These are phyloP conservation scores for Gynostemma pentaphyllum DNA, from an alignment of 306 rosid genomes.

Conservation along the genomic window DNA sequence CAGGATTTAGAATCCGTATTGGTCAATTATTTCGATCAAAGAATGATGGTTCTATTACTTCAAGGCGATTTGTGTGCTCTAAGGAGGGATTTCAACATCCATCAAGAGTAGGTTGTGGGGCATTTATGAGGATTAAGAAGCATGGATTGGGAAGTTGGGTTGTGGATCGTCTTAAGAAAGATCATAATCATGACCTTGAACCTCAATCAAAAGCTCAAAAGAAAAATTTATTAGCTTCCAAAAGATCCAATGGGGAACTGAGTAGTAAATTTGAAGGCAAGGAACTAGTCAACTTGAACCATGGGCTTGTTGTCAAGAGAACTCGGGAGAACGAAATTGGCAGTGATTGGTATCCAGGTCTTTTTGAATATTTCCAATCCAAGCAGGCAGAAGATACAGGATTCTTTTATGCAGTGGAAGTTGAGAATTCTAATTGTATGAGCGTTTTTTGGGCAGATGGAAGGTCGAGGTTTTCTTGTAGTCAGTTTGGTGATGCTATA, in stretches of 20 bases:
- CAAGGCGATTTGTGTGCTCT: slow-evolving; percentile 89
- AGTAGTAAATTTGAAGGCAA: slow-evolving; percentile 43
- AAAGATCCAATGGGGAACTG: slow-evolving; percentile 50
- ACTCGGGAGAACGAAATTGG: slow-evolving; percentile 66
- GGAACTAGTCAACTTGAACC: slow-evolving; percentile 46
- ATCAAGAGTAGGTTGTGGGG: slow-evolving; percentile 88
- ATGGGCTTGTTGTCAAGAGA: slow-evolving; percentile 34
- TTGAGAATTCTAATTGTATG: slow-evolving; percentile 67
- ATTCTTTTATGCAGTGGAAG: slow-evolving; percentile 77
- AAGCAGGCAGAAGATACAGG: slow-evolving; percentile 91
- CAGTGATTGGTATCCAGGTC: slow-evolving; percentile 69
- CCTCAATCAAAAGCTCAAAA: slow-evolving; percentile 30
- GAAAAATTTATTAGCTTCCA: slow-evolving; percentile 36
- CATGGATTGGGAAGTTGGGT: slow-evolving; percentile 78
- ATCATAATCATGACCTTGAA: slow-evolving; percentile 72
- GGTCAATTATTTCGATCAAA: slow-evolving; percentile 94
- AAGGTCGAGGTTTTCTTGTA: slow-evolving; percentile 80
- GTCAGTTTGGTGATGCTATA: slow-evolving; percentile 83
- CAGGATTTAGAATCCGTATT: slow-evolving; percentile 72
- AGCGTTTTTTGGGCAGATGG: slow-evolving; percentile 98
- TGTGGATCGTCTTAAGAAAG: slow-evolving; percentile 73
- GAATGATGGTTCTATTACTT: slow-evolving; percentile 66
- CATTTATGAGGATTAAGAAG: slow-evolving; percentile 82
- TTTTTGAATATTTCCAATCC: slow-evolving; percentile 74
- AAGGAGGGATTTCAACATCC: slow-evolving; percentile 97